Conservation (phyloP, 1,284 basidiomycete genomes). For the Pulchroboletus neoregius region DNA sequence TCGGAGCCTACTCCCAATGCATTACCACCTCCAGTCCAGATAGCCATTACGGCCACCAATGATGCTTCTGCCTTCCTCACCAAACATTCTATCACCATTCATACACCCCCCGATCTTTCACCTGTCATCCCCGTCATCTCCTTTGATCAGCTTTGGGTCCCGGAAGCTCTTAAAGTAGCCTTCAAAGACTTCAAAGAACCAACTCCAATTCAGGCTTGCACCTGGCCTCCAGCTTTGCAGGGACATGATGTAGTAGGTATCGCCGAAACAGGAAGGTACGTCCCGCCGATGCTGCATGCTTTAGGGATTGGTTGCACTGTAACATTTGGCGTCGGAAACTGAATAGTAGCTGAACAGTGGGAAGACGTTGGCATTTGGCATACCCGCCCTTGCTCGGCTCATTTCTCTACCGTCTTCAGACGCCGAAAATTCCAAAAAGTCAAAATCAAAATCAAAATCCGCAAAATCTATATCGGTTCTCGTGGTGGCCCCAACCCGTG, state of each 20-base stretch:
- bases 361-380: constrained; percentile 95
- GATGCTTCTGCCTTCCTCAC: constrained; percentile 63
- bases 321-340: background rate
- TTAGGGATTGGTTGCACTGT: background rate
- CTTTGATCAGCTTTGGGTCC: constrained; percentile 74
- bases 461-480: constrained; percentile 62
- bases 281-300: background rate
- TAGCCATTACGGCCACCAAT: constrained; percentile 23
- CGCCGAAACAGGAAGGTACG: constrained; percentile 90
- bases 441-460: constrained; percentile 27
- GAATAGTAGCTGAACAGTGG: constrained; percentile 50
- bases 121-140: constrained; percentile 68
- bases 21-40: constrained; percentile 4
- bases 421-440: constrained; percentile 31
- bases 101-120: constrained; percentile 43
- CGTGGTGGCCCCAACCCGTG: constrained; percentile 90
- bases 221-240: constrained; percentile 86
- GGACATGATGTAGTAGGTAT: constrained; percentile 93
- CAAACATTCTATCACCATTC: constrained; percentile 74
- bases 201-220: constrained; percentile 93
- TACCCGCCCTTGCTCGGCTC: constrained; percentile 77
- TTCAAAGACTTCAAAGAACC: constrained; percentile 81
- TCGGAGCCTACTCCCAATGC: constrained; percentile 9
- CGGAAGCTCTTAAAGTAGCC: constrained; percentile 56
- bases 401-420: constrained; percentile 37